A percentile compares a stretch with the other conserved stretches of the same genome.
These are phyloP conservation scores for Dryas octopetala DNA, from an alignment of 306 rosid genomes.

Conservation along the genomic window DNA sequence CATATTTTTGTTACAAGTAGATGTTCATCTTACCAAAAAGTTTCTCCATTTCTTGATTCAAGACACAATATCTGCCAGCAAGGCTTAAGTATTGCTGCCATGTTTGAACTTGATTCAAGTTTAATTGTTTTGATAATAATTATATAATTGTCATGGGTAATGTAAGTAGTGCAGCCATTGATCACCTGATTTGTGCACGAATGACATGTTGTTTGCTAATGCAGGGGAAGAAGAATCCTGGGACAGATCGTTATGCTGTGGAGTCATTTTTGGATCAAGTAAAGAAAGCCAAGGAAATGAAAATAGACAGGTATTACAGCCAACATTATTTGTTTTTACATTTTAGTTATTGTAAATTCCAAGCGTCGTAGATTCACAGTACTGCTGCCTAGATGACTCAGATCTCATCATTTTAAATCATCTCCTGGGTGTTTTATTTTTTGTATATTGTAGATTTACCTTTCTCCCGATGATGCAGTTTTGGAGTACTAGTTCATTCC, in stretches of 20 bases:
- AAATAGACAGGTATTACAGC: constrained; percentile 68
- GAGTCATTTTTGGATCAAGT: constrained; percentile 67
- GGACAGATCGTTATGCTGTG: constrained; percentile 67
- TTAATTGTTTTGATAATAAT: neutral
- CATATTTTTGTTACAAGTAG: neutral
- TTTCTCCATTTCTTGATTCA: neutral
- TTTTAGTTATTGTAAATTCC: constrained; percentile 2
- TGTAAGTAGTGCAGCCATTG: neutral
- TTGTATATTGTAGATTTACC: neutral
- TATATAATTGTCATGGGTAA: neutral
- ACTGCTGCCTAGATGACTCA: constrained; percentile 13
- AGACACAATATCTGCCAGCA: too few relatives aligned
- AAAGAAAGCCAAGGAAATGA: too few relatives aligned
- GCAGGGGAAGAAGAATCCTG: constrained; percentile 97
- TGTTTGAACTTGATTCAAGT: neutral
- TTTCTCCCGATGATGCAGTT: neutral
- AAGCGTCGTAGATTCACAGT: neutral
- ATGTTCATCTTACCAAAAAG: neutral
- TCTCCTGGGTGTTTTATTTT: neutral
- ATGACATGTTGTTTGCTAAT: constrained; percentile 25
- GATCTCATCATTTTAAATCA: neutral
- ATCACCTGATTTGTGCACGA: neutral
- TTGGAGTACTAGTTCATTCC: neutral
- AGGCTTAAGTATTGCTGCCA: neutral
- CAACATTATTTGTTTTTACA: constrained; percentile 13